Evolutionary conservation across 192 early-diverging fungal genomes (phyloP), one percentile per base, ranked within the genome.

Genomic region (Podila epigama): DNA sequence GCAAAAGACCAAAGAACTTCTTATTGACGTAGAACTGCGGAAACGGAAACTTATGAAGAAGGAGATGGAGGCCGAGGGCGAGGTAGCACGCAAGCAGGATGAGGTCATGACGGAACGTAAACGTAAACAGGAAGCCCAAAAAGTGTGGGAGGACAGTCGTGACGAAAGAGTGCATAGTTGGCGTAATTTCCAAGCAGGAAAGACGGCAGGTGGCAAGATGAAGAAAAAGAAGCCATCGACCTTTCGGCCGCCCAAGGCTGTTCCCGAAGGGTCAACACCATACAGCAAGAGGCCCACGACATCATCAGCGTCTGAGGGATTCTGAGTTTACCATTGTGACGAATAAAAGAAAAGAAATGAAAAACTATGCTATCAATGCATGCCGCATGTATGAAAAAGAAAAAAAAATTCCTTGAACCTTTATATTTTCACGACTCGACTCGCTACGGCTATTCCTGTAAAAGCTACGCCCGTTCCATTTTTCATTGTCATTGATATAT

Each of bases 171-270:
- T 89, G 0, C 84, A 83, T 36, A 84, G 84, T 27, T 89, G 88
- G 88, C 77, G 88, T 50, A 82, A 86, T 64, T 89, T 89, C 61
- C 82, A 86, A 42, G 83, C 84, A 27, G 86, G 86, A 34, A 81
- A 77, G 50, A 73, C 66, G 1, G 41, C 63, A 12, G 60, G 65
- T 6, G 70, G 65, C 10, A 71, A 66, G 48, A 69, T 79, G 50
- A 86, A 86, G 70, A 84, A 84, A 61, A 87, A 86, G 36, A 87
- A 85, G 52, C 75, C 81, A 20, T 78, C 72, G 20, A 77, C 70
- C 4, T 82, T 79, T 37, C 31, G 72, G 41, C 81, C 80, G 31
- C 80, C 80, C 20, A 81, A 77, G 60, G 72, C 73, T 1, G 58
- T 70, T 34, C 72, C 71, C n/a, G 80, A 81, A 22, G 72, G 77